Conservation (phyloP, 352 stramenopile genomes). For the Bremia lactucae region DNA sequence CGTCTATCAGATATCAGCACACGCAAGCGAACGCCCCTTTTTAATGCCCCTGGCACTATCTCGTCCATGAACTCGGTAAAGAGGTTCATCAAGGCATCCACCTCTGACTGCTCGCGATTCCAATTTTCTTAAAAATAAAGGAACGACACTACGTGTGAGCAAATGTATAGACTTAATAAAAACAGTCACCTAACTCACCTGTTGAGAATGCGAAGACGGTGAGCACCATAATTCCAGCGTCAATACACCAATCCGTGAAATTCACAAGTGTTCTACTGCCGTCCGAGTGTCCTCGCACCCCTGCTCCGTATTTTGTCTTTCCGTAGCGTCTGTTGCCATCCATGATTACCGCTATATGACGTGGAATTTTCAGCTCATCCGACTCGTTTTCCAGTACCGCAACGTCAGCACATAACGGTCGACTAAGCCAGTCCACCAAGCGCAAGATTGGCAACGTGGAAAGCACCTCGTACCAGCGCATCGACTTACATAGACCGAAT, state of each 20-base stretch:
- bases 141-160: not conserved
- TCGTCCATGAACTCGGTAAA: conserved; percentile 94
- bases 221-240: conserved; percentile 78
- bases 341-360: conserved; percentile 94
- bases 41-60: conserved; percentile 81
- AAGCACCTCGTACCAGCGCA: conserved; percentile 19
- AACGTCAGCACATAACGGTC: conserved; percentile 6
- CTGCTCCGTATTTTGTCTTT: conserved; percentile 63
- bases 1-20: conserved; percentile 80
- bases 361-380: conserved; percentile 33
- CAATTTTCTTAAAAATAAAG: conserved; percentile 83
- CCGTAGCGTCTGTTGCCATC: conserved; percentile 94
- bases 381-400: conserved; percentile 3
- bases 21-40: conserved; percentile 87
- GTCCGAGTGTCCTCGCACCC: conserved; percentile 88
- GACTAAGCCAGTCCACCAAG: conserved; percentile 9
- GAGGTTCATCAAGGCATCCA: conserved; percentile 87
- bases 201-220: conserved; percentile 95
- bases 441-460: conserved; percentile 1
- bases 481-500: conserved; percentile 34
- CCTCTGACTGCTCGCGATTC: conserved; percentile 83
- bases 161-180: not conserved
- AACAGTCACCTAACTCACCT: conserved; percentile 18
- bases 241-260: conserved; percentile 96
- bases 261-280: conserved; percentile 91